Evolutionary conservation across 2,329 filamentous ascomycete species (phyloP).

Genomic region (Neurospora sp.): DNA sequence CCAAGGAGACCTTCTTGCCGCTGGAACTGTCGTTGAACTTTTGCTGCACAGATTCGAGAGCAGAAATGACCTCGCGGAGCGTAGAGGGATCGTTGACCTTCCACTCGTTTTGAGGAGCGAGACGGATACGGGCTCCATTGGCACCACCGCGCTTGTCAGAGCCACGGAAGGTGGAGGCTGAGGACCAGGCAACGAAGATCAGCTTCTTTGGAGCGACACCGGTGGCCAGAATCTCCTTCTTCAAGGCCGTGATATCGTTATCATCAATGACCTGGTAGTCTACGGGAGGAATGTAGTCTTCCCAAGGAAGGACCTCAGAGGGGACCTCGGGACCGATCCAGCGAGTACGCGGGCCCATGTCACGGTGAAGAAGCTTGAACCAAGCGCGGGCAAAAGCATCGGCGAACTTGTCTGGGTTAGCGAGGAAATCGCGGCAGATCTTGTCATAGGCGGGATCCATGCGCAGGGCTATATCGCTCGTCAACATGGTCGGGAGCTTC

Average conservation of each 20-base stretch:
- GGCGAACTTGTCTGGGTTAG: slow-evolving; percentile 57
- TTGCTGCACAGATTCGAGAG: slow-evolving; percentile 55
- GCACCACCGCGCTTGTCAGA: slow-evolving; percentile 76
- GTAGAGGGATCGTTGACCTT: slow-evolving; percentile 63
- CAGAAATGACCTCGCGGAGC: slow-evolving; percentile 49
- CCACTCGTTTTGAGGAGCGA: slow-evolving; percentile 64
- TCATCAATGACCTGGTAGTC: slow-evolving; percentile 50
- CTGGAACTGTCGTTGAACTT: slow-evolving; percentile 52
- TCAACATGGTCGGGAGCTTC: slow-evolving; percentile 68
- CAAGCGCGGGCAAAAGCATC: slow-evolving; percentile 65
- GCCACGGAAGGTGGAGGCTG: slow-evolving; percentile 63
- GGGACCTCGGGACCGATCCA: slow-evolving; percentile 70
- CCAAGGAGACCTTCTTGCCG: slow-evolving; percentile 65
- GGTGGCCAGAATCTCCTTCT: slow-evolving; percentile 57
- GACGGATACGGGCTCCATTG: slow-evolving; percentile 69
- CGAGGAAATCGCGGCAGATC: slow-evolving; percentile 61
- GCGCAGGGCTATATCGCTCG: slow-evolving; percentile 63
- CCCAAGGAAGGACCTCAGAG: slow-evolving; percentile 60
- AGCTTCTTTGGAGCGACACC: slow-evolving; percentile 52
- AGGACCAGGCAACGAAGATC: slow-evolving; percentile 57
- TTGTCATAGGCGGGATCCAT: slow-evolving; percentile 66
- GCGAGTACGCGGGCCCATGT: slow-evolving; percentile 61
- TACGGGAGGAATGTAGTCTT: slow-evolving; percentile 58
- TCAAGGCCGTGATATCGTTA: slow-evolving; percentile 54
- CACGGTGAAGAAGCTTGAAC: slow-evolving; percentile 79